Evolutionary conservation across 2,329 filamentous ascomycete species (phyloP), one percentile per base, ranked within the genome.

Genomic region (Xylaria sp.): DNA sequence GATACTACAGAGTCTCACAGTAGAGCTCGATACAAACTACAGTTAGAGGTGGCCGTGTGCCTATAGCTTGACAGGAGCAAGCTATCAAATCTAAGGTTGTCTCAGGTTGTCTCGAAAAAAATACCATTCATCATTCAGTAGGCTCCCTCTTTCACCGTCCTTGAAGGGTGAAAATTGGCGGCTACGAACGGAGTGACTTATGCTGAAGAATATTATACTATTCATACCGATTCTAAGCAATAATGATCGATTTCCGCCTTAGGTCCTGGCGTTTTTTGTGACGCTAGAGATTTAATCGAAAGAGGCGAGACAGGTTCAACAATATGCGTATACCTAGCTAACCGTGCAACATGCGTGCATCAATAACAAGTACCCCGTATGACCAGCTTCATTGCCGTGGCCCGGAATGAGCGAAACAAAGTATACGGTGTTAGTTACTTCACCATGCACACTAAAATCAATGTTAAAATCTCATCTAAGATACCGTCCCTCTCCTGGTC

Each of bases 1-100:
- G 41, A 32, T 20, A 52, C 50, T 20, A 52, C 50, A n/a, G n/a
- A 46, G 23, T 55, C 28, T 23, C 34, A n/a, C 28, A 62, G 50
- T 23, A 32, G 50, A 32, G n/a, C n/a, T 41, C 41, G 6, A 32
- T 50, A 44, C 15, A 56, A 39, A 23, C n/a, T 39, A 28, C 32
- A 9, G 23, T 50, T 41, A 7, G 25, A 18, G 50, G 34, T 12
- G 55, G 55, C 20, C 13, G 34, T 57, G 9, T 18, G 28, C 20
- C 37, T 18, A 57, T 8, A 44, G 12, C 55, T 25, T n/a, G 52
- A 7, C 37, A 57, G 5, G 18, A 37, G 28, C 15, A 20, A n/a
- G 15, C 5, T 52, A 25, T 32, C 50, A 25, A 51, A 20, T 28
- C 48, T 25, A 20, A 25, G 7, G 9, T 28, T 28, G 23, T 52